These are phyloP conservation scores for Sporothrix mexicana DNA, from an alignment of 2,329 filamentous ascomycete genomes.

Conservation along the genomic window DNA sequence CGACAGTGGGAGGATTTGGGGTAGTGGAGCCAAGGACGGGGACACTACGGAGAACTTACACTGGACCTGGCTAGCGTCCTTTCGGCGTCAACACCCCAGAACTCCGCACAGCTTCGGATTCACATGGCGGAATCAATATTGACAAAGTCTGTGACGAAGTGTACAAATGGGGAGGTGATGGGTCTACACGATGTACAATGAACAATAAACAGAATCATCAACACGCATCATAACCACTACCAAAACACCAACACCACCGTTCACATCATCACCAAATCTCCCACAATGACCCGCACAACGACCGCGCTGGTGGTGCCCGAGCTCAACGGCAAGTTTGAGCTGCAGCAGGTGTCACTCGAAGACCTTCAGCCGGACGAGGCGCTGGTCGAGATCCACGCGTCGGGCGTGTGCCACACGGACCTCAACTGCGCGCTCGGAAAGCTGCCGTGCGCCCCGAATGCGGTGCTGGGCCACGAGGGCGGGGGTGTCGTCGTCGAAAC, in stretches of 20 bases:
- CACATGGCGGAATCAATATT: no score
- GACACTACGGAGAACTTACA: neutral
- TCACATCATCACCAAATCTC: neutral
- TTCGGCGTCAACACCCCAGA: no score
- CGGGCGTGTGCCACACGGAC: conserved; percentile 47
- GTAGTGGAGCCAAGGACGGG: no score
- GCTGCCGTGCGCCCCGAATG: conserved; percentile 40
- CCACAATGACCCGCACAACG: neutral
- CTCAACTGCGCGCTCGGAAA: conserved; percentile 46
- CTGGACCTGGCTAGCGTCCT: no score
- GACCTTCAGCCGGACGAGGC: conserved; percentile 41
- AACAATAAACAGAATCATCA: no score
- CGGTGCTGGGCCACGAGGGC: conserved; percentile 20
- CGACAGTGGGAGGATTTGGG: no score
- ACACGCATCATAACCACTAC: neutral
- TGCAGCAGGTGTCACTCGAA: neutral
- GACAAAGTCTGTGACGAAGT: no score
- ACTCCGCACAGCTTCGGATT: no score
- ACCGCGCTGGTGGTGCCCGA: conserved; percentile 21
- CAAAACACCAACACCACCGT: neutral
- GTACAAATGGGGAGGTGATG: no score
- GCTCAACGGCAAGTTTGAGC: conserved; percentile 16
- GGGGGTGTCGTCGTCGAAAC: neutral
- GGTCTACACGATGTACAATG: no score
- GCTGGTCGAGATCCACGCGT: conserved; percentile 45